Base-by-base conservation (phyloP, 2,329 filamentous ascomycete genomes). In the Graphium sp. region DNA sequence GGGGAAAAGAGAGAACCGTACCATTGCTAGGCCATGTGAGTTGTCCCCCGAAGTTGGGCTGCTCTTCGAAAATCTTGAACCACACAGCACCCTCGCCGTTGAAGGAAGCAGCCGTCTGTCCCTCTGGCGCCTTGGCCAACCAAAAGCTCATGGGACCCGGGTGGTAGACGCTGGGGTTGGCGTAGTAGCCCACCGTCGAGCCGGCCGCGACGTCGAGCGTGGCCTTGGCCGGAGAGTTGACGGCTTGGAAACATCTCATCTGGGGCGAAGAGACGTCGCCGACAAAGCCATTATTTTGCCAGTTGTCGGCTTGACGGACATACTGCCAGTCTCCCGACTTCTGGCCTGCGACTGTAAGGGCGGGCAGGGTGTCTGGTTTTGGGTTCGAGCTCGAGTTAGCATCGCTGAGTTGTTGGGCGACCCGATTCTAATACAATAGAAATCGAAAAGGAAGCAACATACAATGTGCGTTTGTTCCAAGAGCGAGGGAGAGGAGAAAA, bases 91-190 rank as follows among this genome's bases (percentile, higher is more conserved):
- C 50, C 5, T 39, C 34, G 4, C 47, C 48, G 31, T 48, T 44
- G 44, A 46, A 53, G 11, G 33, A 40, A 13, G 43, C 36, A 9
- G 45, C 43, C 12, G 43, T 41, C 32, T 48, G 38, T 7, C 50
- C 50, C 3, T 38, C 37, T 5, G 50, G 49, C 2, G 45, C 49
- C 36, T 48, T 47, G 34, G 50, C 49, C 39, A 54, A 40, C 41
- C 50, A 53, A 19, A 48, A 45, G 24, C 45, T 42, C 28, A 52
- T 37, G 9, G 54, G 50, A 0, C 52, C 52, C 3, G 50, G 52
- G 37, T 55, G 52, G 32, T 45, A 45, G 30, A 58, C 45, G 32
- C 40, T 35, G 6, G 49, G 43, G 37, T 44, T 47, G 10, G 52
- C 47, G 14, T 46, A 44, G 39, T 57, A 58, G 18, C 45, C 50